Base-by-base conservation (phyloP, 163 green algal species). In the Smithsoniella earleae region DNA sequence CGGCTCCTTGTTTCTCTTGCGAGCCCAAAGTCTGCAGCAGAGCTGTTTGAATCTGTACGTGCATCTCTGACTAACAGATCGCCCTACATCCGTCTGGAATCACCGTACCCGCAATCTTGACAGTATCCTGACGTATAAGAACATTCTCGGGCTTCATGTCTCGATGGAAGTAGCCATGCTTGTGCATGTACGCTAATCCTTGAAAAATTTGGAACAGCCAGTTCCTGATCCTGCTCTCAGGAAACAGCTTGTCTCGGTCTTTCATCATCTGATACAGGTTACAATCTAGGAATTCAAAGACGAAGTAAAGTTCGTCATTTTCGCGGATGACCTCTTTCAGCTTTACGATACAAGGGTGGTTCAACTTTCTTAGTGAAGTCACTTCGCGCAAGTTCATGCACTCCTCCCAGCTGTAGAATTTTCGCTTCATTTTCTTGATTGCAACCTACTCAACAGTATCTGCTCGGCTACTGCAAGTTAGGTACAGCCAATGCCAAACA, bases 91-190 rank as follows among this genome's bases (percentile, higher is more conserved):
- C 10, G 40, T 10, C 10, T 49, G 40, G 40, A 49, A 49, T 10
- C 6, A 28, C 13, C 25, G 25, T 13, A 69, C 58, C 58, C 5
- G 58, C 58, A 43, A 97, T 86, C 80, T 97, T 97, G 55, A 97
- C 82, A 4, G 73, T 79, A 62, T 94, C 90, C 38, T 87, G 85
- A 64, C 81, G 87, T 43, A 91, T 85, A 58, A 97, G 78, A 69
- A 97, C 79, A 77, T 97, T 97, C 78, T 97, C 92, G 87, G 92
- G 91, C 81, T 97, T 97, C 83, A 97, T 92, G 78, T 97, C 92
- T 2, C 86, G 77, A 77, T 96, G 92, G 77, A 97, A 97, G 82
- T 92, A 97, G 46, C 92, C 92, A 40, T 95, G 86, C 77, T 91
- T 92, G 86, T 97, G 92, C 52, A 96, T 91, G 84, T 96, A 95